Conservation (phyloP, 139 green algal species). For the Picochlorum sp. region DNA sequence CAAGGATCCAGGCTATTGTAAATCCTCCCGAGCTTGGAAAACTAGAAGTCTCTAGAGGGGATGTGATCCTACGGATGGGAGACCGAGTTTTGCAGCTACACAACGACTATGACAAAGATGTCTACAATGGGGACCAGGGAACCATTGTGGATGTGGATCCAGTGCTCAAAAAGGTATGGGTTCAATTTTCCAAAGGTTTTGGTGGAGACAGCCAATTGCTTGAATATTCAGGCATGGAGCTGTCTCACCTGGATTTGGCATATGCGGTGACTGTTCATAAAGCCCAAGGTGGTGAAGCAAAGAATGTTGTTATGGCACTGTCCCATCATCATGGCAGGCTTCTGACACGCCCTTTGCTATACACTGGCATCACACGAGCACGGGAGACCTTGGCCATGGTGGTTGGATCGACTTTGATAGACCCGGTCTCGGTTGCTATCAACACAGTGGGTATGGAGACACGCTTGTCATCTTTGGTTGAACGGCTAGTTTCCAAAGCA, state of each 20-base stretch:
- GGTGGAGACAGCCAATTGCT: not conserved
- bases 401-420: not conserved
- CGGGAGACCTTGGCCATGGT: conserved; percentile 47
- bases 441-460: conserved; percentile 3
- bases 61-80: conserved; percentile 33
- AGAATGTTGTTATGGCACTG: conserved; percentile 60
- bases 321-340: conserved; percentile 32
- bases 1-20: conserved; percentile 52
- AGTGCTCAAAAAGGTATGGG: conserved; percentile 5
- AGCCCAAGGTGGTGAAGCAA: conserved; percentile 76
- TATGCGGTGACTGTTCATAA: conserved; percentile 85
- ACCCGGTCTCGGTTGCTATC: conserved; percentile 28
- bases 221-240: conserved; percentile 11
- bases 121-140: conserved; percentile 79
- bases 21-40: conserved; percentile 42
- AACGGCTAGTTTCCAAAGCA: conserved; percentile 7
- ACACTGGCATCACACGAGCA: conserved; percentile 61
- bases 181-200: conserved; percentile 15
- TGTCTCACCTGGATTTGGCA: conserved; percentile 44
- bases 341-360: conserved; percentile 61
- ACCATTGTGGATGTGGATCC: conserved; percentile 33
- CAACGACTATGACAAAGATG: conserved; percentile 69
- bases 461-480: conserved; percentile 25
- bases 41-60: conserved; percentile 12
- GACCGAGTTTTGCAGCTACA: conserved; percentile 61